These are phyloP conservation scores for Talaromyces proteolyticus DNA, from an alignment of 495 filamentous ascomycete species.

Conservation along the genomic window DNA sequence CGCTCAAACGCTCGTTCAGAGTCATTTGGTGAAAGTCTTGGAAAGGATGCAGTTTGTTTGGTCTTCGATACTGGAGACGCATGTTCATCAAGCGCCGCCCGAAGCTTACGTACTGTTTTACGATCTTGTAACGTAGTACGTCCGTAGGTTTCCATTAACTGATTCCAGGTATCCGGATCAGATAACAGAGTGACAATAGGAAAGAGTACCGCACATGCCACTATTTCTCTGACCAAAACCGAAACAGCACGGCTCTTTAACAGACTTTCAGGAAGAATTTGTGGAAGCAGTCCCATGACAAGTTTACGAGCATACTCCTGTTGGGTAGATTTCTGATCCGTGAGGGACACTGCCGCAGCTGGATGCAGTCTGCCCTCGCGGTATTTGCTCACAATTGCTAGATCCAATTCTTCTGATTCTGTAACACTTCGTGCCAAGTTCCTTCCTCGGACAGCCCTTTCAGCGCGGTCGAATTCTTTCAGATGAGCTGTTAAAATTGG, in stretches of 20 bases:
- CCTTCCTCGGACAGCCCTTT: slow-evolving; percentile 78
- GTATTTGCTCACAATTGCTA: slow-evolving; percentile 91
- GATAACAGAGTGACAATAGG: slow-evolving; percentile 37
- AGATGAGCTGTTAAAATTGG: slow-evolving; percentile 90
- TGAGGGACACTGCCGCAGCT: slow-evolving; percentile 74
- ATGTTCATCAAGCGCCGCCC: slow-evolving; percentile 92
- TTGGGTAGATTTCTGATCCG: slow-evolving; percentile 74
- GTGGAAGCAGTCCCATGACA: slow-evolving; percentile 63
- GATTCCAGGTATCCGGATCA: slow-evolving; percentile 97
- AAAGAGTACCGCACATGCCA: slow-evolving; percentile 46
- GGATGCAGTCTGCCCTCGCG: slow-evolving; percentile 83
- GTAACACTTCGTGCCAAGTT: slow-evolving; percentile 85
- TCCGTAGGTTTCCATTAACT: slow-evolving; percentile 85
- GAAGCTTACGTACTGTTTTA: slow-evolving; percentile 88
- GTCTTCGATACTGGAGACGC: slow-evolving; percentile 74
- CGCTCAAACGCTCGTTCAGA: slow-evolving; percentile 90
- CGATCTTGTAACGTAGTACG: slow-evolving; percentile 87
- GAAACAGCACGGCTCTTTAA: slow-evolving; percentile 73
- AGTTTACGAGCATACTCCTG: slow-evolving; percentile 79
- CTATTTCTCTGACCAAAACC: slow-evolving; percentile 77
- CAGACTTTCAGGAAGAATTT: slow-evolving; percentile 65
- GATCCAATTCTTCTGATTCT: slow-evolving; percentile 90
- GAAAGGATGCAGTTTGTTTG: slow-evolving; percentile 56
- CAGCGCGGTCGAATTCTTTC: slow-evolving; percentile 84
- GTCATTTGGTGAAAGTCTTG: slow-evolving; percentile 61